Evolutionary conservation across 2,329 filamentous ascomycete species (phyloP).

Genomic region (Phialemonium atrogriseum): DNA sequence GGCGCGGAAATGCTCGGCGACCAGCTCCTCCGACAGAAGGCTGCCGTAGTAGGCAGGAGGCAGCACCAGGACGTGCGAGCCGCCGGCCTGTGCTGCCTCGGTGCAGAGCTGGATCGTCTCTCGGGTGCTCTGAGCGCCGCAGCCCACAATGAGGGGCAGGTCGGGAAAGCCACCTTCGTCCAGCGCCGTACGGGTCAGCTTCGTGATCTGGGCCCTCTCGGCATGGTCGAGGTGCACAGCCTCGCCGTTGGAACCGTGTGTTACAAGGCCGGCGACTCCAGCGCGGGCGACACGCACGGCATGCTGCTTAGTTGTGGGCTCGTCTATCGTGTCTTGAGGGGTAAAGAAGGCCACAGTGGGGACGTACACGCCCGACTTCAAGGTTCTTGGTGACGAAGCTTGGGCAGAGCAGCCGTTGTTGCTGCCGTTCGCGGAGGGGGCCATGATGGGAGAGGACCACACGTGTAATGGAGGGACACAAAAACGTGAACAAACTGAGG

Average conservation of each 20-base stretch:
- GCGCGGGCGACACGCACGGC: conserved; percentile 49
- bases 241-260: conserved; percentile 60
- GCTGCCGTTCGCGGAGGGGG: no score
- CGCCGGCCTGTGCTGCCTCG: conserved; percentile 50
- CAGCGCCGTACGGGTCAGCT: conserved; percentile 25
- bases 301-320: conserved; percentile 38
- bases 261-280: conserved; percentile 52
- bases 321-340: conserved; percentile 40
- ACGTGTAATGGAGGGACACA: no score
- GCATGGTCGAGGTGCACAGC: conserved; percentile 54
- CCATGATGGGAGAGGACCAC: no score
- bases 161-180: conserved; percentile 30
- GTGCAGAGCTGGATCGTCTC: conserved; percentile 52
- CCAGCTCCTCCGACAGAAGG: conserved; percentile 39
- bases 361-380: conserved; percentile 43
- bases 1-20: conserved; percentile 47
- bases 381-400: no score
- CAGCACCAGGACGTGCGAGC: conserved; percentile 52
- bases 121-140: conserved; percentile 51
- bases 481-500: no score
- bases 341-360: conserved; percentile 48
- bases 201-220: conserved; percentile 49
- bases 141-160: conserved; percentile 55
- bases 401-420: no score
- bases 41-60: conserved; percentile 55